Base-by-base conservation (phyloP, 257 asterid species). In the Ocimum tenuiflorum region DNA sequence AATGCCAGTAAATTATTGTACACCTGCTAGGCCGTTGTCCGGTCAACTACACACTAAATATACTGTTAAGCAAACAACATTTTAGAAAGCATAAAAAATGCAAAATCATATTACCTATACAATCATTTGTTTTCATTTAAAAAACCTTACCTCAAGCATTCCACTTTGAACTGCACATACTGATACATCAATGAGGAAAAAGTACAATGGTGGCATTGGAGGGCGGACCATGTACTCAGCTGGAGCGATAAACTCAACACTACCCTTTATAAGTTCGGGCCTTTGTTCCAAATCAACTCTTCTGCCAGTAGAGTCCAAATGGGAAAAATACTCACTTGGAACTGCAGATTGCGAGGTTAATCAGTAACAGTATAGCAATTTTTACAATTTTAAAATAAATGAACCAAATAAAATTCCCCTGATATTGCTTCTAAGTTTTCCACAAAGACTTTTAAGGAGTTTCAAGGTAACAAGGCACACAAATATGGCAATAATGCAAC, bases 171-270 rank as follows among this genome's bases (percentile, higher is more conserved):
- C 95, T 55, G 96, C 94, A 80, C 90, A 78, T 72, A 80, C 57
- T 36, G 97, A 91, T 59, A 88, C 95, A 57, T 91, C 97, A 13
- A 91, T 88, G 78, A 91, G 95, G 75, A 88, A 91, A 75, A 91
- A 80, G 58, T 86, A 88, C 42, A 77, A 48, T 35, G 97, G 97
- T 7, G 96, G 92, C 96, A 84, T 86, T 18, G 96, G 95, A 65
- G 96, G 94, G 68, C 95, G 92, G 80, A 84, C 85, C 97, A 84
- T 86, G 77, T 83, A 92, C 59, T 92, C 96, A 58, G 91, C 82
- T 52, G 96, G 89, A 47, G 96, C 95, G 63, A 88, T 77, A 70
- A 81, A 84, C 69, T 91, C 97, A 71, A 88, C 89, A 63, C 94
- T 88, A 41, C 97, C 96, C 77, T 86, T 82, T 9, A 70, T 77